These are phyloP conservation scores for Aureobasidium sp. DNA, from an alignment of 2,329 filamentous ascomycete species.

Conservation along the genomic window DNA sequence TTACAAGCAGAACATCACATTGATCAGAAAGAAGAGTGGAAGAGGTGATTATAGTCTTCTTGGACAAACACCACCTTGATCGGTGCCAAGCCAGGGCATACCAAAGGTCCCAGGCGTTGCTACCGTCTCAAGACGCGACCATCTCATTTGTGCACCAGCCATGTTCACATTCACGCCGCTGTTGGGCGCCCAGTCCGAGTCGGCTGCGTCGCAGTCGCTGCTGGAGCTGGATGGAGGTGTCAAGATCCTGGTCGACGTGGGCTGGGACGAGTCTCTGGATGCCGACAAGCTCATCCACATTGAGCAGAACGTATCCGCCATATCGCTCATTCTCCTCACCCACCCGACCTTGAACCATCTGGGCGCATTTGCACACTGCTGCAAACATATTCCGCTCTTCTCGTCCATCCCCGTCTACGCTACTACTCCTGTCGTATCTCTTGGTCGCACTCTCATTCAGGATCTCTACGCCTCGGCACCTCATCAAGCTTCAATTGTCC, in stretches of 20 bases:
- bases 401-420: slow-evolving; percentile 90
- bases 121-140: background rate
- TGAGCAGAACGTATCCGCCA: slow-evolving; percentile 86
- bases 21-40: too few relatives aligned
- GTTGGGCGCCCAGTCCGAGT: slow-evolving; percentile 81
- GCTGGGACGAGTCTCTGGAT: slow-evolving; percentile 92
- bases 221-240: slow-evolving; percentile 94
- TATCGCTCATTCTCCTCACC: slow-evolving; percentile 89
- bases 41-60: too few relatives aligned
- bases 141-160: slow-evolving; percentile 19
- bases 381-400: slow-evolving; percentile 91
- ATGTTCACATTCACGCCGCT: slow-evolving; percentile 98
- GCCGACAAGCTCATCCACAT: slow-evolving; percentile 73
- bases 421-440: slow-evolving; percentile 83
- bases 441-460: slow-evolving; percentile 82
- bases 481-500: slow-evolving; percentile 76
- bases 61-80: background rate
- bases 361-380: slow-evolving; percentile 90
- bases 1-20: too few relatives aligned
- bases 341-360: slow-evolving; percentile 89
- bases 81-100: background rate
- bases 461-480: slow-evolving; percentile 88
- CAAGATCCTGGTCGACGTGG: slow-evolving; percentile 88
- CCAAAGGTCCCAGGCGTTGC: background rate
- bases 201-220: slow-evolving; percentile 84